phyloP scores from a whole-genome alignment of 805 yeast genomes.

The Kazachstania africana region DNA sequence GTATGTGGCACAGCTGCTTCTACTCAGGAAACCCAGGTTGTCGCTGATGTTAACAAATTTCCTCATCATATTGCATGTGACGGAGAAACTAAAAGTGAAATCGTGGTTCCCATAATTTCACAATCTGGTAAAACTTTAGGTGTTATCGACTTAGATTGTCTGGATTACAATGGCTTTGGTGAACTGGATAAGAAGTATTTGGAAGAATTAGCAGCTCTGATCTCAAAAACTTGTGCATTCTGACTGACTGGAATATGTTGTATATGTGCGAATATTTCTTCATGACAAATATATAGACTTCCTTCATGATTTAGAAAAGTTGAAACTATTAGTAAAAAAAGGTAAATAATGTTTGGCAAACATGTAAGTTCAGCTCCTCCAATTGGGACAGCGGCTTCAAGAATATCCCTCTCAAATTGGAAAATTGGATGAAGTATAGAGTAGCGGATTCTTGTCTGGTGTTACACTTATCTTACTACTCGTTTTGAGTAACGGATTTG shows the following conservation, averaged over 20 bases:
- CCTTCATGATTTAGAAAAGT: too few relatives aligned
- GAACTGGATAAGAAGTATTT: constrained; percentile 46
- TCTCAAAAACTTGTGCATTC: constrained; percentile 45
- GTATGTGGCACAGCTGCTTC: constrained; percentile 86
- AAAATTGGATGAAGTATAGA: too few relatives aligned
- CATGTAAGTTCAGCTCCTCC: too few relatives aligned
- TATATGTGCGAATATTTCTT: too few relatives aligned
- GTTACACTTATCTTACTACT: too few relatives aligned
- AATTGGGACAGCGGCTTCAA: too few relatives aligned
- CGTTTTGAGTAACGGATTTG: too few relatives aligned
- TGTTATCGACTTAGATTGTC: constrained; percentile 81
- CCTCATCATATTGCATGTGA: constrained; percentile 98
- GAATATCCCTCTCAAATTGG: too few relatives aligned
- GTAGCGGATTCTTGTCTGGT: too few relatives aligned
- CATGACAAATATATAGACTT: too few relatives aligned
- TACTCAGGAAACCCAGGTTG: constrained; percentile 51
- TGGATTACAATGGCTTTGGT: constrained; percentile 53
- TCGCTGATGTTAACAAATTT: constrained; percentile 60
- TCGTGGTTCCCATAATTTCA: constrained; percentile 70
- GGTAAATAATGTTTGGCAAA: too few relatives aligned
- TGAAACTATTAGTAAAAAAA: too few relatives aligned
- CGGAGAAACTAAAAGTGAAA: constrained; percentile 86
- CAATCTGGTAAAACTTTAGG: constrained; percentile 41
- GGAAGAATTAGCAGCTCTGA: constrained; percentile 43
- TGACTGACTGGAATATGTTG: constrained; percentile 12